A percentile compares a stretch with the other conserved stretches of the same genome.
Conservation (phyloP, 306 rosid genomes). For the Echinosophora koreensis region DNA sequence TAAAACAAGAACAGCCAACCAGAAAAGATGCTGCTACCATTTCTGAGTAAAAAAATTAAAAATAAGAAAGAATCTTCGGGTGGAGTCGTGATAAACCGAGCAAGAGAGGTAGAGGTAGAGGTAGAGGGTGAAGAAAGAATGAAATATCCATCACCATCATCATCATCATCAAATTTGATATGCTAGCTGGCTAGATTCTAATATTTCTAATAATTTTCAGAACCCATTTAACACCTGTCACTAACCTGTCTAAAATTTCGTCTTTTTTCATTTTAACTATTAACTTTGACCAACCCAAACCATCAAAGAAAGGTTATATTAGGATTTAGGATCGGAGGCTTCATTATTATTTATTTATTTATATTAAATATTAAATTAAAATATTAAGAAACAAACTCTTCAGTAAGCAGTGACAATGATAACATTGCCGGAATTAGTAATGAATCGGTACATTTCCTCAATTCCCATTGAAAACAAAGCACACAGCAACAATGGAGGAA, state of each 20-base stretch:
- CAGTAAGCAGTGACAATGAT: neutral
- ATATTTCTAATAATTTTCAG: conserved; percentile 43
- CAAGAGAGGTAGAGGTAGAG: neutral
- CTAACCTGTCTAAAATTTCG: conserved; percentile 26
- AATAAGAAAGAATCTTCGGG: too few relatives aligned
- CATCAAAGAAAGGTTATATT: neutral
- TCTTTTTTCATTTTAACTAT: conserved; percentile 1
- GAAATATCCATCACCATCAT: conserved; percentile 31
- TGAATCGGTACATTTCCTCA: conserved; percentile 15
- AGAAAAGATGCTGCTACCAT: too few relatives aligned
- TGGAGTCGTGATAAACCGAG: too few relatives aligned
- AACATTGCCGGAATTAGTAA: neutral
- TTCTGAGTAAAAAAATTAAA: too few relatives aligned
- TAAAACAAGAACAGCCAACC: too few relatives aligned
- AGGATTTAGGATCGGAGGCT: neutral
- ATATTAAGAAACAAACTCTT: neutral
- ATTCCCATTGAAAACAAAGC: neutral
- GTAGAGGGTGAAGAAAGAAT: conserved; percentile 9
- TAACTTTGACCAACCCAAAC: conserved; percentile 43
- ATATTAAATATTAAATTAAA: too few relatives aligned
- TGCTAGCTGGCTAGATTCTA: conserved; percentile 50
- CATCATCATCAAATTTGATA: conserved; percentile 41
- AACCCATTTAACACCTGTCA: conserved; percentile 41
- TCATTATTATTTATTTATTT: neutral
- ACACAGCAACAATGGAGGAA: neutral